phyloP scores from a whole-genome alignment of 805 yeast species.

The Millerozyma acaciae region DNA sequence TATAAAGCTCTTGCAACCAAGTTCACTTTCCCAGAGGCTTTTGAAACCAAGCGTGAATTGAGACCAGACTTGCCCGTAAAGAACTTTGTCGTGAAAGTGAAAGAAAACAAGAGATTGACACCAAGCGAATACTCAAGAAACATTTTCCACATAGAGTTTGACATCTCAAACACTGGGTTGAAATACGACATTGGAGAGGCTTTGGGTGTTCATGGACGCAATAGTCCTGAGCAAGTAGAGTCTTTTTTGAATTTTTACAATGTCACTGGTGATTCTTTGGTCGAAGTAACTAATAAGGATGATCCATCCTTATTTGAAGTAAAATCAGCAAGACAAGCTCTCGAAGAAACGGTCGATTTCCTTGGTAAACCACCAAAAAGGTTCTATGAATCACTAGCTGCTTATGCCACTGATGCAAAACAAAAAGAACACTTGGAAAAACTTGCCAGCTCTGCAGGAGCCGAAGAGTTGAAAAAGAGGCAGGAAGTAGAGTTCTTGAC shows the following conservation, averaged over 20 bases:
- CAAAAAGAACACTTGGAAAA: conserved; percentile 61
- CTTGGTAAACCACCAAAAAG: conserved; percentile 96
- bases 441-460: conserved; percentile 76
- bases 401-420: conserved; percentile 62
- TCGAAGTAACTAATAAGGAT: conserved; percentile 70
- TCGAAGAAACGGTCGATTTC: conserved; percentile 77
- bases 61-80: conserved; percentile 89
- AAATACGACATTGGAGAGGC: conserved; percentile 96
- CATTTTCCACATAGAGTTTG: conserved; percentile 95
- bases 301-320: conserved; percentile 55
- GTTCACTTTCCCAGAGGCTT: conserved; percentile 81
- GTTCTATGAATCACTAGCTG: conserved; percentile 80
- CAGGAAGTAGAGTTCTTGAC: conserved; percentile 81
- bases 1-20: conserved; percentile 58
- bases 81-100: conserved; percentile 83
- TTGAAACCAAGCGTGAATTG: conserved; percentile 48
- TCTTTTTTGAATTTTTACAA: conserved; percentile 71
- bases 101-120: conserved; percentile 88
- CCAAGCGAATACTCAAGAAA: conserved; percentile 88
- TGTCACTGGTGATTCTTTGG: conserved; percentile 61
- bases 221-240: conserved; percentile 59
- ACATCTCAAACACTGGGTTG: conserved; percentile 83
- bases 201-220: conserved; percentile 90
- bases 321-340: conserved; percentile 78
- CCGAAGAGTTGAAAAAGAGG: conserved; percentile 74